Conservation (phyloP, 129 eudicot genomes). For the Oenanthe sinensis region DNA sequence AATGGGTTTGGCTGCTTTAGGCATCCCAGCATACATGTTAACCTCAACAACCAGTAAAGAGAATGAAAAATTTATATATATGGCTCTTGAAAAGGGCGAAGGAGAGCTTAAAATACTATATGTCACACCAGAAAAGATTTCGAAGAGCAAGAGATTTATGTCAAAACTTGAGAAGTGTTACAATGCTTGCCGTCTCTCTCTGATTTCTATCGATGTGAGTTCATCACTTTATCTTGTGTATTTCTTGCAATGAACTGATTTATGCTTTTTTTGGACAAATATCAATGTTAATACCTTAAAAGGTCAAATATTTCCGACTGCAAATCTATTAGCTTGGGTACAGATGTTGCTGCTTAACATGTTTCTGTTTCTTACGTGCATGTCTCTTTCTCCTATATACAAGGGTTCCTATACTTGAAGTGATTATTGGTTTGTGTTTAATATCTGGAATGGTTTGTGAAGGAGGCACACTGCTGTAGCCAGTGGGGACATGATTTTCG, state of each 20-base stretch:
- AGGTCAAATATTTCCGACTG: not conserved
- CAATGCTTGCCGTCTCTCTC: conserved; percentile 86
- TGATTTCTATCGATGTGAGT: conserved; percentile 85
- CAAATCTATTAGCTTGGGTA: not conserved
- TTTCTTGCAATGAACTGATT: not conserved
- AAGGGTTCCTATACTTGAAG: not conserved
- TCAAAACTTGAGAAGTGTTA: conserved; percentile 97
- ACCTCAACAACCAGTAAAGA: conserved; percentile 95
- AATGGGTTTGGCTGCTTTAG: conserved; percentile 98
- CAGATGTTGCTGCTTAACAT: not conserved
- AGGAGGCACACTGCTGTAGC: conserved; percentile 99
- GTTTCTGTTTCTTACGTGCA: not conserved
- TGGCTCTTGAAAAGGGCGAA: conserved; percentile 93
- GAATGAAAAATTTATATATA: conserved; percentile 77
- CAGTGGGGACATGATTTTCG: conserved; percentile 99
- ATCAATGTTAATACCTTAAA: not conserved
- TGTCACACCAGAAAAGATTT: conserved; percentile 93
- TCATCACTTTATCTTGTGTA: conserved; percentile 1
- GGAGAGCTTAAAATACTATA: conserved; percentile 81
- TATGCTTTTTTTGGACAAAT: not conserved
- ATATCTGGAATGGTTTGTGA: conserved; percentile 15
- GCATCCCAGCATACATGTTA: conserved; percentile 89
- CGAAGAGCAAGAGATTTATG: conserved; percentile 97
- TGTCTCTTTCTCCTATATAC: not conserved
- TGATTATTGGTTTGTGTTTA: not conserved